Base-by-base conservation (phyloP, 495 filamentous ascomycete genomes). In the Daldinia grandis region DNA sequence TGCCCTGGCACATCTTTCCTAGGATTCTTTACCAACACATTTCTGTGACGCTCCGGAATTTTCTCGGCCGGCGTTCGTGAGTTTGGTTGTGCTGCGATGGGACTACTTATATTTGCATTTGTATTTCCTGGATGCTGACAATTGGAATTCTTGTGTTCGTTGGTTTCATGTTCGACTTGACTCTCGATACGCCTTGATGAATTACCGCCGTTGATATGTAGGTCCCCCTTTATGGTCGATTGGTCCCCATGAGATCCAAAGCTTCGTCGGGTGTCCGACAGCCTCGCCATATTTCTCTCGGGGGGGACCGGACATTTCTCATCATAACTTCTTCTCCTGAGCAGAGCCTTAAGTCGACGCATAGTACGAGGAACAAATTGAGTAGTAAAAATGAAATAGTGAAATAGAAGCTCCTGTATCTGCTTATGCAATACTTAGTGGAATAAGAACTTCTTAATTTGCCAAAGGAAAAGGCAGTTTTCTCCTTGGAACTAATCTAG, bases 301-400 rank as follows among this genome's bases (percentile, higher is more conserved):
- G 42, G 12, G 24, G 35, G 7, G 9, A 5, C 25, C 1, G 27
- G 5, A 10, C 6, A 10, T 9, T 44, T 4, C 21, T 58, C 62
- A 5, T 44, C 30, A 24, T 40, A 33, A 15, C 57, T 66, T 51
- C 57, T 62, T 25, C 57, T 57, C 19, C 62, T 57, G 15, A 66
- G 28, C 6, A 62, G 40, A 28, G 49, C 51, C n/a, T 60, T 71
- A 0, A 71, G 40, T 27, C 56, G 35, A 4, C 24, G 56, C 68
- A 71, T 71, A 5, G n/a, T 61, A 9, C 19, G 6, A 10, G 3
- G 8, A 47, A 21, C 10, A 47, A n/a, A 12, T 12, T 47, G 2
- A 24, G 9, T 21, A 47, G n/a, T n/a, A n/a, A n/a, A n/a, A n/a
- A n/a, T n/a, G 19, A 24, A 47, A 0, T 21, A 24, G 15, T 4